Percentiles rank a stretch among this genome's conserved stretches.
Evolutionary conservation across 192 early-diverging fungal species (phyloP).

Genomic region (Podila epigama): DNA sequence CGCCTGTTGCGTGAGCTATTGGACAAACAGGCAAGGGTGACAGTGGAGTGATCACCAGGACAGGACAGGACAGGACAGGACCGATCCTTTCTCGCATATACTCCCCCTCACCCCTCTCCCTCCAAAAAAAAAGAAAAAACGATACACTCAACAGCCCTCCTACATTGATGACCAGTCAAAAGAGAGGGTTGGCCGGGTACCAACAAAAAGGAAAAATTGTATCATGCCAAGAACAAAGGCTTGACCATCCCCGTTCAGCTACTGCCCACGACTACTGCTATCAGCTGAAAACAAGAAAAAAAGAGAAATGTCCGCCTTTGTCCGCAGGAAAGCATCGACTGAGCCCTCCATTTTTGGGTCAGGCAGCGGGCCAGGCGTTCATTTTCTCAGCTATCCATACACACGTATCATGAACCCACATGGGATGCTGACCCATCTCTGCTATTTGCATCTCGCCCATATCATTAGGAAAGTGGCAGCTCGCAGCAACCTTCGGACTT

Average conservation of each 20-base stretch:
- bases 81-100: too few relatives aligned
- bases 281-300: background rate
- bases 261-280: too few relatives aligned
- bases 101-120: background rate
- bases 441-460: background rate
- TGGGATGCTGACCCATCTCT: background rate
- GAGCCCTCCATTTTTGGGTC: too few relatives aligned
- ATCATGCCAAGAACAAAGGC: too few relatives aligned
- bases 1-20: background rate
- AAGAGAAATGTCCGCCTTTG: background rate
- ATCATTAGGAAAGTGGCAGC: conserved; percentile 28
- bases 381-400: too few relatives aligned
- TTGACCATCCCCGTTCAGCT: too few relatives aligned
- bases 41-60: background rate
- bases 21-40: background rate
- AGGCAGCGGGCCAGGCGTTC: too few relatives aligned
- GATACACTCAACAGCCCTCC: too few relatives aligned
- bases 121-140: background rate
- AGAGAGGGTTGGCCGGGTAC: too few relatives aligned
- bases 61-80: background rate
- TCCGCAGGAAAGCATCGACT: too few relatives aligned
- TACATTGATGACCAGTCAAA: too few relatives aligned
- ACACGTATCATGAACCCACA: background rate
- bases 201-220: background rate
- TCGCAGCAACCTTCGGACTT: conserved; percentile 28